These are phyloP conservation scores for Inonotus obliquus DNA, from an alignment of 1,284 basidiomycete species.

Conservation along the genomic window DNA sequence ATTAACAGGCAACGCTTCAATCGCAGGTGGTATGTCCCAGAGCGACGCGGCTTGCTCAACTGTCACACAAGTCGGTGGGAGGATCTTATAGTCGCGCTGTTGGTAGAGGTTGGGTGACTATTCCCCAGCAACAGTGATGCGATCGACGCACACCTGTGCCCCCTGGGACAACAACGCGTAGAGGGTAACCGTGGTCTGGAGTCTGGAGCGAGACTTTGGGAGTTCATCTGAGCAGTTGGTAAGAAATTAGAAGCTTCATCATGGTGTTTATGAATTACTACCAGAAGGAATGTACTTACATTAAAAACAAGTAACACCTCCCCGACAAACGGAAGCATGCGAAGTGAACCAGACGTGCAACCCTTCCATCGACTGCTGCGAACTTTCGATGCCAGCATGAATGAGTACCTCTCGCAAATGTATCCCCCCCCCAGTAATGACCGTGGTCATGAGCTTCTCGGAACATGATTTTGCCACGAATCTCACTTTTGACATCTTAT, in stretches of 20 bases:
- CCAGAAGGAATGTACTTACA: conserved; percentile 30
- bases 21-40: conserved; percentile 48
- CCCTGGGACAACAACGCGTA: conserved; percentile 69
- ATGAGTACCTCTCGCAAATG: conserved; percentile 50
- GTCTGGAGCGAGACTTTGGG: conserved; percentile 49
- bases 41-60: conserved; percentile 37
- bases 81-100: conserved; percentile 60
- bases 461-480: conserved; percentile 49
- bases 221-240: conserved; percentile 54
- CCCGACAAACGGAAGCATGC: conserved; percentile 51
- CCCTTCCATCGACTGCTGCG: conserved; percentile 20
- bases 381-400: conserved; percentile 33
- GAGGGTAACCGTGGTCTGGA: conserved; percentile 62
- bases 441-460: conserved; percentile 53
- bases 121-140: conserved; percentile 43
- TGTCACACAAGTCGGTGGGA: conserved; percentile 45
- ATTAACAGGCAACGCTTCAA: conserved; percentile 59
- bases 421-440: conserved; percentile 59
- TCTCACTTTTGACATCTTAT: conserved; percentile 44
- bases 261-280: no score
- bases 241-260: background rate
- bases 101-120: conserved; percentile 68
- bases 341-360: conserved; percentile 59
- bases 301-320: conserved; percentile 62
- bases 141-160: conserved; percentile 65